Evolutionary conservation across 1,139 yeast species (phyloP).

Genomic region (Arxiozyma heterogenica): DNA sequence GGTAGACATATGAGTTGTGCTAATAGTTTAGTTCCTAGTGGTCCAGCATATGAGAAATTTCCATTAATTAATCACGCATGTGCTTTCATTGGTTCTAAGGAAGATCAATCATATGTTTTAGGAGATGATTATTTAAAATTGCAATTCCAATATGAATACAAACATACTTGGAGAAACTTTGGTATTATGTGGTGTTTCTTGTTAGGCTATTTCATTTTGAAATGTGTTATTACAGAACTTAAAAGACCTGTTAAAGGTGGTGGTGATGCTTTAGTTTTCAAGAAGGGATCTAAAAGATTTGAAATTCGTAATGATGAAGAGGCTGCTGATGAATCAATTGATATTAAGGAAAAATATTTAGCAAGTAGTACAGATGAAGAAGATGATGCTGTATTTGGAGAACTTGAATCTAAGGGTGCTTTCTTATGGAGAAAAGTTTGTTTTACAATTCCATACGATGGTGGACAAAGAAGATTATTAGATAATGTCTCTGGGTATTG

Average conservation of each 20-base stretch:
- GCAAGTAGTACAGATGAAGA: conserved; percentile 11
- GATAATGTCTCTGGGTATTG: conserved; percentile 48
- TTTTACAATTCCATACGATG: conserved; percentile 32
- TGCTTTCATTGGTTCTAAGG: conserved; percentile 39
- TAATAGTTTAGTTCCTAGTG: conserved; percentile 40
- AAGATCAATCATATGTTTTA: conserved; percentile 35
- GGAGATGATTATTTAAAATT: conserved; percentile 39
- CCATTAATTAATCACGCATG: conserved; percentile 39
- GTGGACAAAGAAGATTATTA: conserved; percentile 35
- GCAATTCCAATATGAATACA: conserved; percentile 34
- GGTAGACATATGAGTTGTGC: conserved; percentile 47
- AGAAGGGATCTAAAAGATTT: conserved; percentile 25
- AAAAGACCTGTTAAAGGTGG: conserved; percentile 35
- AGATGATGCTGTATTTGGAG: conserved; percentile 17
- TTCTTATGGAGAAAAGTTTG: conserved; percentile 39
- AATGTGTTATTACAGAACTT: conserved; percentile 35
- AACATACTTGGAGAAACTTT: conserved; percentile 44
- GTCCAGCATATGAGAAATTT: conserved; percentile 40
- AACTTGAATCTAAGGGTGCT: conserved; percentile 22
- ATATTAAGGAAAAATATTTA: conserved; percentile 14
- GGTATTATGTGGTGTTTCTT: conserved; percentile 41
- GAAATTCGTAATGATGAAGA: conserved; percentile 12
- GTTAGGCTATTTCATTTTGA: conserved; percentile 32
- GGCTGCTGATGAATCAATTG: conserved; percentile 13
- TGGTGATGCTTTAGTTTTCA: conserved; percentile 37